Base-by-base conservation (phyloP, 1,139 yeast genomes). In the Meyerozyma carpophila region DNA sequence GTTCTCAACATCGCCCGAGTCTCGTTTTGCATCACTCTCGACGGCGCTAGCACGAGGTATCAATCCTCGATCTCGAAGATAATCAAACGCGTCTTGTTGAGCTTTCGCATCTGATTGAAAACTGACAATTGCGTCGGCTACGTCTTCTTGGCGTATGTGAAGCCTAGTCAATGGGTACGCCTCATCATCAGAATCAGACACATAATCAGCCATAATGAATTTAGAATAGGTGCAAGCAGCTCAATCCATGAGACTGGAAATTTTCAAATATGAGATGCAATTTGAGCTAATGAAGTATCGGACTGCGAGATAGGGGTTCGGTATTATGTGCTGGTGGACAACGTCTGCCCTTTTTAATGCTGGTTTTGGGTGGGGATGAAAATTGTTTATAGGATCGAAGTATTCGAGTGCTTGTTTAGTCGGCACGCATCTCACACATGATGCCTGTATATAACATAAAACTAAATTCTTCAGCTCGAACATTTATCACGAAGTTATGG, bases 141-240 rank as follows among this genome's bases (percentile, higher is more conserved):
- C 10, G 34, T 31, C 14, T 3, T 16, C 10, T 31, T 13, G 34
- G 16, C 34, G 34, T 9, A 31, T 31, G 16, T 13, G 42, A n/a
- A 34, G 4, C 14, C 16, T 14, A 6, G 21, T 14, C 28, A 16
- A 11, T 6, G 14, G 5, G 20, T 20, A 26, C n/a, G 26, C 31
- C 18, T 10, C 39, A n/a, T 16, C 39, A 18, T 20, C 38, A 37
- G 59, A 56, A 46, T 56, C 59, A 26, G 59, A 51, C 38, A 56
- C 47, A 40, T 49, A 50, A 14, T 53, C 57, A 28, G 29, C 42
- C 49, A 42, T 47, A 27, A 11, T 27, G 29, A 13, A 39, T 20
- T 20, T 37, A 7, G 13, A 27, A n/a, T 27, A n/a, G 29, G 5
- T n/a, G 29, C 29, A n/a, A 21, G 11, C 29, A 27, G 13, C 29